A percentile compares a stretch with the other conserved stretches of the same genome.
Evolutionary conservation across 768 basidiomycete species (phyloP).

Genomic region (Russula ochroleuca): DNA sequence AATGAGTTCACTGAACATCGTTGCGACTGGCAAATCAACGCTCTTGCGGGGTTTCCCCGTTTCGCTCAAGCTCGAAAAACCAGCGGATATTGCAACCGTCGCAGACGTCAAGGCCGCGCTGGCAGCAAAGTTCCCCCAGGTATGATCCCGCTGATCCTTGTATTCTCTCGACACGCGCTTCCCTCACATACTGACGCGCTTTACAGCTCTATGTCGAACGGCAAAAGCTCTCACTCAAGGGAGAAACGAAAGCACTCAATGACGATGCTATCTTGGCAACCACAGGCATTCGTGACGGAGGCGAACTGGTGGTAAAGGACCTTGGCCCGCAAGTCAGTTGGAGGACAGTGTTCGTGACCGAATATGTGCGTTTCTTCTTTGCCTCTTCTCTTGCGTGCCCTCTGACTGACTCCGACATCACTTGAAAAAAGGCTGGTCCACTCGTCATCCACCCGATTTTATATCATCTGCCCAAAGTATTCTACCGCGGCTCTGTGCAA

Average conservation of each 20-base stretch:
- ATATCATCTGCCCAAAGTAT: conserved; percentile 62
- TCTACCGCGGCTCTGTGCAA: conserved; percentile 66
- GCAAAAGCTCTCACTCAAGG: conserved; percentile 67
- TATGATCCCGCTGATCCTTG: conserved; percentile 28
- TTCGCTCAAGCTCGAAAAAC: conserved; percentile 47
- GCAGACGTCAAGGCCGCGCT: conserved; percentile 66
- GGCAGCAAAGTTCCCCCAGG: conserved; percentile 50
- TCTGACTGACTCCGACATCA: background rate
- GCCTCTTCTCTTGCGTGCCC: background rate
- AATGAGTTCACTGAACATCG: conserved; percentile 54
- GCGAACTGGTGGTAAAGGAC: conserved; percentile 79
- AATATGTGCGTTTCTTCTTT: conserved; percentile 70
- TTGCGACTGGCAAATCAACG: conserved; percentile 42
- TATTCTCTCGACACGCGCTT: background rate
- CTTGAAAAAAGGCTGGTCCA: conserved; percentile 67
- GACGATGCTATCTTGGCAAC: conserved; percentile 59
- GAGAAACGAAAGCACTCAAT: conserved; percentile 54
- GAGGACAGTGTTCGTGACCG: conserved; percentile 82
- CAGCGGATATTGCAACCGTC: conserved; percentile 50
- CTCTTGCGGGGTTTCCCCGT: conserved; percentile 51
- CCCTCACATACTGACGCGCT: background rate
- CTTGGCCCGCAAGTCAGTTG: conserved; percentile 87
- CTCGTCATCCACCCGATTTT: conserved; percentile 84
- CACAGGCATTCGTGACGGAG: conserved; percentile 54
- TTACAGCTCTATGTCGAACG: conserved; percentile 65